Evolutionary conservation across 208 protist species (phyloP), one percentile per base, ranked within the genome.

Genomic region (Wallacemonas rigidus): DNA sequence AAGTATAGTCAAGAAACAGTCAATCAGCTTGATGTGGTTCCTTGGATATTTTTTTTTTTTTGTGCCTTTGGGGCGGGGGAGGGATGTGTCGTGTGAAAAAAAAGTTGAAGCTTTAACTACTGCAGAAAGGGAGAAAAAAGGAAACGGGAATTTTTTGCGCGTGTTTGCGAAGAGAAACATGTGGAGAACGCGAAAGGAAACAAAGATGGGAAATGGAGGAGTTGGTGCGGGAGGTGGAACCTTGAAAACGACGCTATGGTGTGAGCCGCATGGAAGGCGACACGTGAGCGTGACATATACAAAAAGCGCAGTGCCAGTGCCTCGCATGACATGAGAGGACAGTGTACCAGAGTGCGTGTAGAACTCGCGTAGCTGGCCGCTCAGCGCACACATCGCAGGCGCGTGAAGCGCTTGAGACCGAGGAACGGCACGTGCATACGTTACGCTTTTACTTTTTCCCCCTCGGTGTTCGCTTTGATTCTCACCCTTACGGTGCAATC

Each of bases 1-100:
- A 65, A 65, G 60, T 65, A 65, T 38, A 65, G 60, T 51, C 60
- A 65, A 65, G 60, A 65, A 65, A 65, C 60, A 65, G 60, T 65
- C 60, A 65, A 65, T 50, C 60, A 35, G 60, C 3, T 65, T 11
- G 60, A 35, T 65, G 9, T 62, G 53, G 9, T 15, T 26, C 26
- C 26, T 26, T 26, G 26, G 26, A 58, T 12, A 8, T 58, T 8
- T 58, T 11, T 58, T 8, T 58, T 11, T 58, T 58, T 58, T 58
- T 58, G 54, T 58, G 9, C 35, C 15, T 58, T 7, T 58, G 54
- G 56, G 7, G 38, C 43, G 43, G 60, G 4, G 60, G 4, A 53
- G 11, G 47, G 5, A 36, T 7, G 57, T 63, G 57, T 17, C 26
- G 39, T 38, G 38, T 63, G 57, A 36, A 36, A 63, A 63, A 60